Percentiles rank a stretch among this genome's conserved stretches.
phyloP scores from a whole-genome alignment of 441 rosid species.

The Francoa sonchifolia region DNA sequence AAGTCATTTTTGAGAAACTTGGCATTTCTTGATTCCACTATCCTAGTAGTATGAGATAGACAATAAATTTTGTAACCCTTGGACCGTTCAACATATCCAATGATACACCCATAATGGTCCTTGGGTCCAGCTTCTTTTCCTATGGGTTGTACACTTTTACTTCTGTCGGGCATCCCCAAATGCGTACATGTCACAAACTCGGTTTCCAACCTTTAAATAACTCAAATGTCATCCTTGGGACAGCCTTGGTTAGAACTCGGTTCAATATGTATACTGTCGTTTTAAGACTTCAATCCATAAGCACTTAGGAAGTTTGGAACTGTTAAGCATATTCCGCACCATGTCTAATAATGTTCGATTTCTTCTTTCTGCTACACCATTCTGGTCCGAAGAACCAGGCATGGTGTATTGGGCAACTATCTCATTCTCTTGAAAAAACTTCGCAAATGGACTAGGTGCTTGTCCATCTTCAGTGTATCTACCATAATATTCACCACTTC shows the following conservation, averaged over 20 bases:
- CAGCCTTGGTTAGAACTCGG: not conserved
- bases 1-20: too few relatives aligned
- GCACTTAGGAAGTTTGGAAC: constrained; percentile 1
- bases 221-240: not conserved
- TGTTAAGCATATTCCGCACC: not conserved
- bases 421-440: constrained; percentile 8
- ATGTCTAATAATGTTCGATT: constrained; percentile 2
- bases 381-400: not conserved
- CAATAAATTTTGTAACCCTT: too few relatives aligned
- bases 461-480: constrained; percentile 10
- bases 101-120: too few relatives aligned
- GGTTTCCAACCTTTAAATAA: not conserved
- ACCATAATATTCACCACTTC: not conserved
- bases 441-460: constrained; percentile 6
- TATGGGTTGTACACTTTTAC: too few relatives aligned
- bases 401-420: constrained; percentile 2
- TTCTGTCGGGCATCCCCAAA: too few relatives aligned
- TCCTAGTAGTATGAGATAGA: too few relatives aligned
- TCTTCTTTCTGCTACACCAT: not conserved
- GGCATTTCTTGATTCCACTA: too few relatives aligned
- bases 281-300: not conserved
- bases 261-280: not conserved
- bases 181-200: not conserved
- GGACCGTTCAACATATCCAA: too few relatives aligned
- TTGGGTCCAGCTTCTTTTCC: too few relatives aligned